Evolutionary conservation across 352 stramenopile species (phyloP).

Genomic region (Phytophthora fragariae): DNA sequence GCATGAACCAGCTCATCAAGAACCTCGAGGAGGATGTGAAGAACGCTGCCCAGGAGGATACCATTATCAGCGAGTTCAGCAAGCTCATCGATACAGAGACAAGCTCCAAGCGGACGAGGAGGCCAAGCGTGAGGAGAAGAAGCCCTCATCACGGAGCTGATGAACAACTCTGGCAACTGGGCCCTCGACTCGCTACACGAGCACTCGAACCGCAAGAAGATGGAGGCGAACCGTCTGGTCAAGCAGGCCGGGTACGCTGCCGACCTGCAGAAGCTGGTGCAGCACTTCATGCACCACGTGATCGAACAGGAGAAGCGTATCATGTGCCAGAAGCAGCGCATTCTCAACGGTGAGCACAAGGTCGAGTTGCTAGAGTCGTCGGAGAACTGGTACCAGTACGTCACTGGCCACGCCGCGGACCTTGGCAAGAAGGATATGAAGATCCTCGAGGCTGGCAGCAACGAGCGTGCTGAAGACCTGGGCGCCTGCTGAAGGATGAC

Average conservation of each 20-base stretch:
- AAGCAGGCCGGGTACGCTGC: constrained; percentile 74
- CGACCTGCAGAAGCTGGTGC: constrained; percentile 87
- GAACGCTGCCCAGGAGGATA: constrained; percentile 73
- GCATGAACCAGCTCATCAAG: constrained; percentile 86
- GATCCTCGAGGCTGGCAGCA: constrained; percentile 71
- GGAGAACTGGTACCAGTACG: constrained; percentile 92
- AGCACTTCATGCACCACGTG: constrained; percentile 90
- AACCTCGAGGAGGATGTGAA: constrained; percentile 83
- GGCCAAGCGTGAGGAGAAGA: constrained; percentile 90
- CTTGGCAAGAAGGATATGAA: constrained; percentile 89
- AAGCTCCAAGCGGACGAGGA: constrained; percentile 85
- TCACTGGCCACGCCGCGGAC: constrained; percentile 77
- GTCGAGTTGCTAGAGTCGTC: constrained; percentile 91
- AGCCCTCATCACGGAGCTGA: constrained; percentile 84
- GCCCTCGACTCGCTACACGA: constrained; percentile 84
- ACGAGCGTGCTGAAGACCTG: constrained; percentile 76
- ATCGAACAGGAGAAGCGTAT: constrained; percentile 92
- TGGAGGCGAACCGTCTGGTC: constrained; percentile 84
- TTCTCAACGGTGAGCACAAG: constrained; percentile 91
- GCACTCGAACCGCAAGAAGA: constrained; percentile 90
- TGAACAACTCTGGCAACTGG: constrained; percentile 91
- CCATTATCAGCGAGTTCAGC: constrained; percentile 78
- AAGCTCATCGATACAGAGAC: constrained; percentile 75
- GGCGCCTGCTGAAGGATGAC: constrained; percentile 86
- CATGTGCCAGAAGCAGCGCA: constrained; percentile 92